These are phyloP conservation scores for Stagonosporopsis chrysanthemi DNA, from an alignment of 2,329 filamentous ascomycete genomes.

Conservation along the genomic window DNA sequence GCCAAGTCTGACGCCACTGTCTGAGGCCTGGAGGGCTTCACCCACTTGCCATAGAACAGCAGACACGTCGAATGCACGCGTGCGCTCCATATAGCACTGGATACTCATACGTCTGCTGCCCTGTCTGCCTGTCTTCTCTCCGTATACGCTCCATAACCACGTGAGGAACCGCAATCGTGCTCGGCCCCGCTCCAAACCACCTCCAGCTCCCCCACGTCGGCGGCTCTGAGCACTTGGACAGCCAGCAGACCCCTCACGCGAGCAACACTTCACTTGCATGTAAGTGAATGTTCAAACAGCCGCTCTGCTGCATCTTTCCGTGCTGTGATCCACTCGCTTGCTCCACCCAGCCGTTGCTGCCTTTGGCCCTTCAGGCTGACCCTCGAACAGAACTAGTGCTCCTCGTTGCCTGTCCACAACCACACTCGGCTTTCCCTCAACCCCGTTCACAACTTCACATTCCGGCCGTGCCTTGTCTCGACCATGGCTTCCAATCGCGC, in stretches of 20 bases:
- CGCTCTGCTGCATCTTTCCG: neutral
- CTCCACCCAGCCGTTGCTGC: conserved; percentile 18
- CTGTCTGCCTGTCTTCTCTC: conserved; percentile 1
- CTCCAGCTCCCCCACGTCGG: conserved; percentile 20
- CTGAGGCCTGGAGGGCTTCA: conserved; percentile 34
- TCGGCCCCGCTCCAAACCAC: conserved; percentile 24
- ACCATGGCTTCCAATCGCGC: conserved; percentile 65
- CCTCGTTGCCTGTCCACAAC: conserved; percentile 24
- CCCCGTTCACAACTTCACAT: conserved; percentile 2
- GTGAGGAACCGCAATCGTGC: conserved; percentile 14
- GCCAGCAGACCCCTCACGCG: neutral
- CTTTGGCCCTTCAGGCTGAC: conserved; percentile 41
- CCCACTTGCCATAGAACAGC: conserved; percentile 35
- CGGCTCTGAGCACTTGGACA: conserved; percentile 10
- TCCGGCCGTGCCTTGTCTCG: conserved; percentile 2
- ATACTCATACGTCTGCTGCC: conserved; percentile 9
- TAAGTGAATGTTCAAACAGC: neutral
- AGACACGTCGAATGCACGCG: conserved; percentile 44
- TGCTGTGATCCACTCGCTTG: conserved; percentile 4
- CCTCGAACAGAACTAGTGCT: conserved; percentile 13
- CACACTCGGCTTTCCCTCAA: conserved; percentile 12
- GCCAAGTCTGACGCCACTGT: conserved; percentile 37
- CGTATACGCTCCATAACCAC: conserved; percentile 1
- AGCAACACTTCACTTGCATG: neutral
- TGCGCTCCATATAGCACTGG: conserved; percentile 10